Conservation (phyloP, 1,139 yeast species). For the Martiniozyma asiatica region DNA sequence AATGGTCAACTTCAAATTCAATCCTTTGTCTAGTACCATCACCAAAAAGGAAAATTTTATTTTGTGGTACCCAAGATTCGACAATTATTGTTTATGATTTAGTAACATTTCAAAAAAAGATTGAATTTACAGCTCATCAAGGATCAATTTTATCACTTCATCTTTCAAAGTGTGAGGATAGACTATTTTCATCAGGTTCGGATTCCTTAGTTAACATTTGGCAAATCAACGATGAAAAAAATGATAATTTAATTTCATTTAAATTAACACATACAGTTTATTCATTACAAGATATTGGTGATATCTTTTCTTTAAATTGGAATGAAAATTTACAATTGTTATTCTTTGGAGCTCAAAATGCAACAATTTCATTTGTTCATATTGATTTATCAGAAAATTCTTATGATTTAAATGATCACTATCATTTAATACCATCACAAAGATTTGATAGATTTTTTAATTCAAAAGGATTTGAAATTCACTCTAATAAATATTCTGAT, state of each 20-base stretch:
- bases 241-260: slow-evolving; percentile 5
- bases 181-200: slow-evolving; percentile 75
- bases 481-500: background rate
- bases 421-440: slow-evolving; percentile 55
- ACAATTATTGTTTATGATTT: slow-evolving; percentile 63
- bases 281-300: slow-evolving; percentile 82
- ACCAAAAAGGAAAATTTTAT: slow-evolving; percentile 44
- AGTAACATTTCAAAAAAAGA: slow-evolving; percentile 43
- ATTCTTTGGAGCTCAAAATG: slow-evolving; percentile 86
- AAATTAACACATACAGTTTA: slow-evolving; percentile 48
- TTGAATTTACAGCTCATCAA: slow-evolving; percentile 43
- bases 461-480: slow-evolving; percentile 48
- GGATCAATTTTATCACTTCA: slow-evolving; percentile 58
- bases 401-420: slow-evolving; percentile 18
- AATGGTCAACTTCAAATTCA: slow-evolving; percentile 66
- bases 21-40: slow-evolving; percentile 70
- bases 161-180: slow-evolving; percentile 44
- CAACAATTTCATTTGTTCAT: slow-evolving; percentile 66
- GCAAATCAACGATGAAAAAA: slow-evolving; percentile 34
- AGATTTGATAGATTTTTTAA: slow-evolving; percentile 85
- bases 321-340: slow-evolving; percentile 46
- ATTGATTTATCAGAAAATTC: slow-evolving; percentile 23
- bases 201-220: slow-evolving; percentile 85
- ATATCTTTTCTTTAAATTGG: slow-evolving; percentile 77
- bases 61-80: slow-evolving; percentile 95